A percentile compares a stretch with the other conserved stretches of the same genome.
Evolutionary conservation across 2,329 filamentous ascomycete genomes (phyloP).

Genomic region (Stagonosporopsis chrysanthemi): DNA sequence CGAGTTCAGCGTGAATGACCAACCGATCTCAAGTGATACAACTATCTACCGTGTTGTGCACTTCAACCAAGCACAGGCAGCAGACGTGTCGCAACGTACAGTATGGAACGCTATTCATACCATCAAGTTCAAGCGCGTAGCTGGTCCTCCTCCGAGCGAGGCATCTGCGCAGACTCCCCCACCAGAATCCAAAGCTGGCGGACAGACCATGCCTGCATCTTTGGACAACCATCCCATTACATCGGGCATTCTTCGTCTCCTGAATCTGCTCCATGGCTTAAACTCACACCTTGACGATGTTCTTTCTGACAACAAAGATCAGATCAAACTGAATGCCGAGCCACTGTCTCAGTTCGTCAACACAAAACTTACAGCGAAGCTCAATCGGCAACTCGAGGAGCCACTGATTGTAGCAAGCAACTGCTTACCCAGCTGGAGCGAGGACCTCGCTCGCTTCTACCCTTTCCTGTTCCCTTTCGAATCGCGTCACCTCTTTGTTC

Average conservation of each 20-base stretch:
- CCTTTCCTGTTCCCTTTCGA: conserved; percentile 98
- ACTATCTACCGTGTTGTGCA: conserved; percentile 96
- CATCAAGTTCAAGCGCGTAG: conserved; percentile 87
- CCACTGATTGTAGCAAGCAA: conserved; percentile 96
- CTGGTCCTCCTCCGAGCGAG: conserved; percentile 81
- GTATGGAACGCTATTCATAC: conserved; percentile 92
- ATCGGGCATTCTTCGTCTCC: conserved; percentile 82
- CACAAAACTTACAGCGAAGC: conserved; percentile 95
- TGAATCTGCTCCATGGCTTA: conserved; percentile 89
- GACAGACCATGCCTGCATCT: conserved; percentile 75
- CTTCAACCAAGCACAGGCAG: conserved; percentile 66
- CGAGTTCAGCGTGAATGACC: conserved; percentile 87
- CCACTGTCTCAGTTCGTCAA: conserved; percentile 95
- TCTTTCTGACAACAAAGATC: conserved; percentile 76
- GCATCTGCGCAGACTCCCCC: conserved; percentile 66
- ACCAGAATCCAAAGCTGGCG: conserved; percentile 60
- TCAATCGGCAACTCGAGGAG: conserved; percentile 96
- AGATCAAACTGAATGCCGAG: conserved; percentile 76
- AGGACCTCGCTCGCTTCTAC: conserved; percentile 90
- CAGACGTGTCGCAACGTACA: conserved; percentile 74
- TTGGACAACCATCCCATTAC: conserved; percentile 84
- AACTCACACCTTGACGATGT: conserved; percentile 95
- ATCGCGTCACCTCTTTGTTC: conserved; percentile 93
- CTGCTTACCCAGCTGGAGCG: conserved; percentile 93
- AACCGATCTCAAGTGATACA: conserved; percentile 85